Conservation (phyloP, 164 flowering plant genomes). For the Sedum album region DNA sequence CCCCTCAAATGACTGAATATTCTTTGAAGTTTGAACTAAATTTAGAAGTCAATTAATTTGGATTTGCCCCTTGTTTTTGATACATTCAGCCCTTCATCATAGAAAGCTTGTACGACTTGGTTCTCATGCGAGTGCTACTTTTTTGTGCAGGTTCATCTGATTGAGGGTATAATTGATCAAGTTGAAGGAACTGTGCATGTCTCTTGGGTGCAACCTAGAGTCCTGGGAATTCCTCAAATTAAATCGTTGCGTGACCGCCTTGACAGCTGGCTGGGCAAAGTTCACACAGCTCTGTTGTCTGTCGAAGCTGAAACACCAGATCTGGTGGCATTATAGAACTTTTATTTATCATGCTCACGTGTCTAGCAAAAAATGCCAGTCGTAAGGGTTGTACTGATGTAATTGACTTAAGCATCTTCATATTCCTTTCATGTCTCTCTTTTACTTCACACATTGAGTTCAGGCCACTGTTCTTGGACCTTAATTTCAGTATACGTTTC, state of each 20-base stretch:
- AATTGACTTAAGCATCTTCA: not conserved
- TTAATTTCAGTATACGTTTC: not conserved
- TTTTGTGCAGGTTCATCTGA: conserved; percentile 76
- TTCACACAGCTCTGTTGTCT: conserved; percentile 66
- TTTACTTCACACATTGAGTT: too few relatives aligned
- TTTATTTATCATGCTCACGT: not conserved
- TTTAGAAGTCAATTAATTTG: too few relatives aligned
- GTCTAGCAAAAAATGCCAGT: not conserved
- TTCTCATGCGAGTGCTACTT: not conserved
- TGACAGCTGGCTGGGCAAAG: conserved; percentile 80
- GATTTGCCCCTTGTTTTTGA: too few relatives aligned
- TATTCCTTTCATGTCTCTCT: too few relatives aligned
- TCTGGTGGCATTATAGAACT: conserved; percentile 49
- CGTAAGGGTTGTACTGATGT: not conserved
- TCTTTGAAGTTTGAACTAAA: too few relatives aligned
- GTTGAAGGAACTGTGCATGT: conserved; percentile 89
- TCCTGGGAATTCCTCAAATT: conserved; percentile 75
- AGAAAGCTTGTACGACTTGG: not conserved
- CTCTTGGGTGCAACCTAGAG: conserved; percentile 97
- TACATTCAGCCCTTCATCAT: not conserved
- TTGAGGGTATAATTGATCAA: conserved; percentile 93
- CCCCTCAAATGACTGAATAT: too few relatives aligned
- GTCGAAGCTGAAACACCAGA: conserved; percentile 95
- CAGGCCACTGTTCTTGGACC: conserved; percentile 41
- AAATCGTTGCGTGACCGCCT: conserved; percentile 67